Evolutionary conservation across 768 basidiomycete genomes (phyloP).

Genomic region (Suillus lakei): DNA sequence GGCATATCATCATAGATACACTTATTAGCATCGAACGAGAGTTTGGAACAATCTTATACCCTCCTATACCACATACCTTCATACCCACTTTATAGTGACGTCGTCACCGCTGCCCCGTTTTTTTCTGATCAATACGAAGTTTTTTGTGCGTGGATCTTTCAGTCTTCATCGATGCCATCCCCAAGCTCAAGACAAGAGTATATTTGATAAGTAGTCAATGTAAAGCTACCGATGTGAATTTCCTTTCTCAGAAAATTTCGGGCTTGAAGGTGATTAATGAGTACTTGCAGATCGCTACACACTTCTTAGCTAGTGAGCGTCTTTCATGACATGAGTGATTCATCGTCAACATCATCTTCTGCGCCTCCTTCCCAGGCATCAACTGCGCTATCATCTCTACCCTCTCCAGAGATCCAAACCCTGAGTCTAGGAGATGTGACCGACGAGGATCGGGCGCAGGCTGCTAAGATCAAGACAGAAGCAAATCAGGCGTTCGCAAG

Average conservation of each 20-base stretch:
- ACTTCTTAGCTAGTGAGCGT: constrained; percentile 2
- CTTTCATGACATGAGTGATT: constrained; percentile 23
- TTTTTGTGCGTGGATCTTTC: not conserved
- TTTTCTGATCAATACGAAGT: constrained; percentile 8
- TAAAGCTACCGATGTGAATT: constrained; percentile 32
- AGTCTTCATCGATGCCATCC: constrained; percentile 14
- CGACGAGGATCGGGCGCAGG: constrained; percentile 70
- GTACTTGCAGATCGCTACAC: constrained; percentile 3
- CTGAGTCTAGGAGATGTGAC: constrained; percentile 63
- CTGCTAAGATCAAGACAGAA: constrained; percentile 74
- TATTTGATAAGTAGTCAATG: not conserved
- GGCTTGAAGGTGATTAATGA: constrained; percentile 7
- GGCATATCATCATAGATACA: not conserved
- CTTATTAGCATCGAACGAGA: not conserved
- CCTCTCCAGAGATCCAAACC: constrained; percentile 62
- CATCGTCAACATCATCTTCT: constrained; percentile 28
- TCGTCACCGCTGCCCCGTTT: not conserved
- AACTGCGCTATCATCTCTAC: constrained; percentile 57
- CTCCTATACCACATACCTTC: not conserved
- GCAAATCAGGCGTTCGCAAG: constrained; percentile 90
- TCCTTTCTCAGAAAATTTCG: constrained; percentile 19
- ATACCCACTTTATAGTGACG: not conserved
- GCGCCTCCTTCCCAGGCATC: constrained; percentile 51
- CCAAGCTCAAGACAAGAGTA: not conserved
- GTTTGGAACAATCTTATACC: not conserved